Percentiles rank a stretch among this genome's conserved stretches.
Evolutionary conservation across 768 basidiomycete species (phyloP).

Genomic region (Xerocomellus amylosporus): DNA sequence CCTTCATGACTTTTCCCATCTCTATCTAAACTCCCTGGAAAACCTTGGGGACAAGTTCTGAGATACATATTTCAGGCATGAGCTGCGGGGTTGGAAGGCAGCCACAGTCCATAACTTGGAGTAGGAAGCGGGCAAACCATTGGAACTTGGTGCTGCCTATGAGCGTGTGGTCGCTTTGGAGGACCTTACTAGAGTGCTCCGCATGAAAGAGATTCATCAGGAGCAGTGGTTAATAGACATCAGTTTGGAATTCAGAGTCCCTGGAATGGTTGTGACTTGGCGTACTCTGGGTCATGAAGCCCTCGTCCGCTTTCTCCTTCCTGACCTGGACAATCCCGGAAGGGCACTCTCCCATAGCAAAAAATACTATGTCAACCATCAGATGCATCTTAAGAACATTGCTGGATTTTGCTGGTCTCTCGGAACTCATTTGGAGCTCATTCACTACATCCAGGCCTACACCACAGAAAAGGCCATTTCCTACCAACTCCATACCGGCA

Average conservation of each 20-base stretch:
- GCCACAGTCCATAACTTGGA: too few relatives aligned
- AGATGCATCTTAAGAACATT: constrained; percentile 8
- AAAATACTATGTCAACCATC: background rate
- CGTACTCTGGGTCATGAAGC: background rate
- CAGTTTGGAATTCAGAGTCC: background rate
- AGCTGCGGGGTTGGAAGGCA: too few relatives aligned
- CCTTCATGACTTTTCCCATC: too few relatives aligned
- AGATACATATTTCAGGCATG: too few relatives aligned
- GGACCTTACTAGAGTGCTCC: background rate
- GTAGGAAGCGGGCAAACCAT: too few relatives aligned
- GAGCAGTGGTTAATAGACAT: constrained; percentile 2
- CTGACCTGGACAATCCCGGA: background rate
- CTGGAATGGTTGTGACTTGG: constrained; percentile 1
- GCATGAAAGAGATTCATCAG: background rate
- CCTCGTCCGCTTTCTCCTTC: background rate
- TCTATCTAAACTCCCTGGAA: too few relatives aligned
- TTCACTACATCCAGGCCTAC: constrained; percentile 6
- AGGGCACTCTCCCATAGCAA: fast-evolving
- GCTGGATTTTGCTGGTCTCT: background rate
- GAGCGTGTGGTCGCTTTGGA: background rate
- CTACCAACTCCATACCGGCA: constrained; percentile 9
- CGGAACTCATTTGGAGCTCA: background rate
- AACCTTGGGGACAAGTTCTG: too few relatives aligned
- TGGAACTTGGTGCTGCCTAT: background rate
- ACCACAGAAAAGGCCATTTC: constrained; percentile 5